Percentiles rank a stretch among this genome's conserved stretches.
Evolutionary conservation across 352 stramenopile genomes (phyloP).

Genomic region (Pythium aphanidermatum): DNA sequence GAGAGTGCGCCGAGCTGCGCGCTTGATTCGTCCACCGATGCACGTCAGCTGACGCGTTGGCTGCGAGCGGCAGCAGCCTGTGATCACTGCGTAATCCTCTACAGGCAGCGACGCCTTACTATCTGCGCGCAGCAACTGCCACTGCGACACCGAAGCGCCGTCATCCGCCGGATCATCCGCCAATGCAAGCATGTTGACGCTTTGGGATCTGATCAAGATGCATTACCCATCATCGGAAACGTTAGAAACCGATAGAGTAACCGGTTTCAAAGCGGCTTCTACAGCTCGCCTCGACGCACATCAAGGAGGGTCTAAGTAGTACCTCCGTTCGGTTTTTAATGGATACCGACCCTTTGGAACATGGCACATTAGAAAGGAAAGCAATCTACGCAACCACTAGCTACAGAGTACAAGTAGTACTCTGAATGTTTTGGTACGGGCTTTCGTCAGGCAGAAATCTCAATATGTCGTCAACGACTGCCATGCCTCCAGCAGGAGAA

Average conservation of each 20-base stretch:
- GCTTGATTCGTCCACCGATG: conserved; percentile 50
- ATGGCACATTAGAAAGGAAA: too few species aligned
- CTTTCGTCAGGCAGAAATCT: conserved; percentile 48
- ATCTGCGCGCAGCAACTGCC: conserved; percentile 6
- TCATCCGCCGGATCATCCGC: too few species aligned
- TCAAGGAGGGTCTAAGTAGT: too few species aligned
- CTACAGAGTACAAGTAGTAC: not conserved
- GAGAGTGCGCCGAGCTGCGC: conserved; percentile 29
- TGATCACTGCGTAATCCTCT: conserved; percentile 51
- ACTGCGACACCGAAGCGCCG: conserved; percentile 6
- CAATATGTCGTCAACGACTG: conserved; percentile 22
- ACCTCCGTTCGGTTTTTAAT: too few species aligned
- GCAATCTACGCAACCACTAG: too few species aligned
- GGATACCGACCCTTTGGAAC: too few species aligned
- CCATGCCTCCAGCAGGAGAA: not conserved
- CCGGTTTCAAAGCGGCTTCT: too few species aligned
- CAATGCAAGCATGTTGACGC: too few species aligned
- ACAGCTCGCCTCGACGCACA: too few species aligned
- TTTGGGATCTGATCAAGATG: too few species aligned
- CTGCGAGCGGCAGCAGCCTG: conserved; percentile 21
- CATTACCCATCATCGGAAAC: too few species aligned
- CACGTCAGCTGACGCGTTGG: conserved; percentile 45
- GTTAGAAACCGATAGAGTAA: too few species aligned
- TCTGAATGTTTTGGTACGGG: conserved; percentile 3
- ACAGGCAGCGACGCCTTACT: conserved; percentile 47